Base-by-base conservation (phyloP, 2,329 filamentous ascomycete species). In the Diaporthe eres region DNA sequence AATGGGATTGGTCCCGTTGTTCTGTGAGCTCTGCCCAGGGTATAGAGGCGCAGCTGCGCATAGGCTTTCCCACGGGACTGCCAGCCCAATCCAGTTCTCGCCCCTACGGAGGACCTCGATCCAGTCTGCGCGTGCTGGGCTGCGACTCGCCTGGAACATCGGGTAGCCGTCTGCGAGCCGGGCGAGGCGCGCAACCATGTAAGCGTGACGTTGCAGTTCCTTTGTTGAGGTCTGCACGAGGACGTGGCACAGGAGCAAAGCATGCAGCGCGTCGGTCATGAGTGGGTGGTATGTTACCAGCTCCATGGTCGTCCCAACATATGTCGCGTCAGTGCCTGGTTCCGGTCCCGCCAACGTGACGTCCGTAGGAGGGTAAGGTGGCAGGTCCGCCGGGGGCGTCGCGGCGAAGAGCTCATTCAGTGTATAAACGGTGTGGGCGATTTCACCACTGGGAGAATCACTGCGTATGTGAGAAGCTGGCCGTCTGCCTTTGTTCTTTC, bases 251-350 rank as follows among this genome's bases (percentile, higher is more conserved):
- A 97, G 89, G 12, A 97, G 90, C 2, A 97, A 84, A 6, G 92
- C 93, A 82, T 97, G 94, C 0, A 97, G 88, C 1, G 93, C 93
- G 78, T 97, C 95, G 9, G 92, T 92, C 15, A 97, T 87, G 12
- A 97, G 88, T 0, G 95, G 95, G 80, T 97, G 95, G 82, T 95
- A 97, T 1, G 94, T 97, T 39, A 94, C 88, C 55, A 89, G 89
- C 84, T 95, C 94, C 58, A 82, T 83, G 17, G 81, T 81, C 37
- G 83, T 84, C 75, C 86, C 82, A 47, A 85, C 78, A 6, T 82
- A 77, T 19, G 84, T 81, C 9, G 77, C 74, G 13, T 81, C 72
- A 76, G 82, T 79, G 25, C 79, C 79, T 28, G 49, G 77, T 74
- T 58, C 82, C 79, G 28, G 81, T 49, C 82, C 79, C 22, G 81